phyloP scores from a whole-genome alignment of 2,329 filamentous ascomycete species.

The Ophiostoma himal-ulmi region DNA sequence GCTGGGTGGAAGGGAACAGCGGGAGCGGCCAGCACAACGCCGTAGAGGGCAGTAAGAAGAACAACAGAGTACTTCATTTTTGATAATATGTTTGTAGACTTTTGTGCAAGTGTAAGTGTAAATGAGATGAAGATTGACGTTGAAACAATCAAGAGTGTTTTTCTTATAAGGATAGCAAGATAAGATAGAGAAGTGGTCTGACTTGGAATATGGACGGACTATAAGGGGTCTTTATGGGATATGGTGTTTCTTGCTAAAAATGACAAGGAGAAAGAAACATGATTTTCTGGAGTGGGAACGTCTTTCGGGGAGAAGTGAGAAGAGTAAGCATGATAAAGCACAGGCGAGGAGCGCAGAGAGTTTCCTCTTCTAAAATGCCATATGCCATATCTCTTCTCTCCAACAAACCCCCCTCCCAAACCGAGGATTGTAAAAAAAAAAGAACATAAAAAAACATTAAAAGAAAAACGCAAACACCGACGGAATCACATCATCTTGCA shows the following conservation, averaged over 20 bases:
- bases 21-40: constrained; percentile 8
- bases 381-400: not conserved
- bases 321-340: not conserved
- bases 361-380: not conserved
- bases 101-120: not conserved
- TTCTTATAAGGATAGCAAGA: not conserved
- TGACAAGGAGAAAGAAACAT: not conserved
- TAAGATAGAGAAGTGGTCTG: not conserved
- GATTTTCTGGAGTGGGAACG: not conserved
- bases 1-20: not conserved
- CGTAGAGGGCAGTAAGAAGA: constrained; percentile 9
- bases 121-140: not conserved
- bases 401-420: no score
- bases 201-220: not conserved
- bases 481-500: not conserved
- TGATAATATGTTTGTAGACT: not conserved
- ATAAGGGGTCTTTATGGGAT: not conserved
- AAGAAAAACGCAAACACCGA: not conserved
- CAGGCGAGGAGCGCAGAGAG: not conserved
- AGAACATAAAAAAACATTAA: not conserved
- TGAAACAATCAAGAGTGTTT: not conserved
- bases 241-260: not conserved
- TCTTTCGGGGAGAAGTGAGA: not conserved
- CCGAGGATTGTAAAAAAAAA: not conserved
- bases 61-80: constrained; percentile 6